Evolutionary conservation across 202 grass and related monocot genomes (phyloP).

Genomic region (Hordeum pubiflorum): DNA sequence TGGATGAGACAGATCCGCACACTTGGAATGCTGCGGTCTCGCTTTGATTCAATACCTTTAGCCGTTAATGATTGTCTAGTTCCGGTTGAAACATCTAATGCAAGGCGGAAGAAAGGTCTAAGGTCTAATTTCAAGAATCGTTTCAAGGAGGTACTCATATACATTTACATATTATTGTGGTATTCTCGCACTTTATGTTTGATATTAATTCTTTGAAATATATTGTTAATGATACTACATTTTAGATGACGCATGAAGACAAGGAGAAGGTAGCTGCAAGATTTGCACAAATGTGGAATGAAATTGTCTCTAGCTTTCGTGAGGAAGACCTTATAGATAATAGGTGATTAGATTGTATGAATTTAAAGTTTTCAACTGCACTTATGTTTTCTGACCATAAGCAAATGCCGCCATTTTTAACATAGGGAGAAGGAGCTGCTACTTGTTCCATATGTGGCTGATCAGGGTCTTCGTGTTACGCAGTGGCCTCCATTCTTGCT

Average conservation of each 20-base stretch:
- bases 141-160: constrained; percentile 56
- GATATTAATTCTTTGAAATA: constrained; percentile 2
- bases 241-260: constrained; percentile 46
- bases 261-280: constrained; percentile 57
- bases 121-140: constrained; percentile 64
- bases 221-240: constrained; percentile 9
- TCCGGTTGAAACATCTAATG: constrained; percentile 59
- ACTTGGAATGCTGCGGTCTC: constrained; percentile 74
- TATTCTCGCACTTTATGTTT: constrained; percentile 15
- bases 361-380: constrained; percentile 6
- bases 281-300: constrained; percentile 98
- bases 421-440: constrained; percentile 81
- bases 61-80: constrained; percentile 68
- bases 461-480: constrained; percentile 44
- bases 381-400: constrained; percentile 10
- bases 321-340: constrained; percentile 90
- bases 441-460: constrained; percentile 84
- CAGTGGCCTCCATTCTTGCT: constrained; percentile 96
- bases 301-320: constrained; percentile 80
- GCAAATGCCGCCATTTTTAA: neutral
- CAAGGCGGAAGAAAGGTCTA: constrained; percentile 59
- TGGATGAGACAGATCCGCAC: constrained; percentile 70
- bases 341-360: constrained; percentile 37
- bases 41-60: constrained; percentile 77
- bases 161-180: constrained; percentile 23